Percentiles rank a stretch among this genome's conserved stretches.
These are phyloP conservation scores for Blepharisma japonicum DNA, from an alignment of 73 alveolate genomes.

Conservation along the genomic window DNA sequence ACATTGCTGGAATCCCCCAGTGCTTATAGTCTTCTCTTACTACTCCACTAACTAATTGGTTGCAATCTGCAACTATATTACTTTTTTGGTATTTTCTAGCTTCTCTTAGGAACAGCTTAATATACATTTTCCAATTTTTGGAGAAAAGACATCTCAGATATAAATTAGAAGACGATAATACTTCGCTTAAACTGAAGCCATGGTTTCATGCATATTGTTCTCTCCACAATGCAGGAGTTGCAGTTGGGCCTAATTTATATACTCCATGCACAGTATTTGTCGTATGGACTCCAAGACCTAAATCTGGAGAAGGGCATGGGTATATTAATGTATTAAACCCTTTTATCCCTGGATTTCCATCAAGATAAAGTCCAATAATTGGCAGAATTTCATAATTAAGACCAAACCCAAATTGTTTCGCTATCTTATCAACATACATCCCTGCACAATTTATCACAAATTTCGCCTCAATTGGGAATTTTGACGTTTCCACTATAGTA, in stretches of 20 bases:
- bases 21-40: slow-evolving; percentile 4
- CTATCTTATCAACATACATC: slow-evolving; percentile 58
- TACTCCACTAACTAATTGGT: slow-evolving; percentile 5
- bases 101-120: slow-evolving; percentile 39
- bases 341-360: slow-evolving; percentile 49
- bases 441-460: slow-evolving; percentile 81
- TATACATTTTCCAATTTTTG: slow-evolving; percentile 35
- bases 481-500: slow-evolving; percentile 3
- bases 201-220: slow-evolving; percentile 66
- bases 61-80: slow-evolving; percentile 22
- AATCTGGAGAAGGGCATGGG: slow-evolving; percentile 72
- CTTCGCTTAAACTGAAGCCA: slow-evolving; percentile 43
- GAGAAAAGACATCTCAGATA: slow-evolving; percentile 37
- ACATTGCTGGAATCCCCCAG: slow-evolving; percentile 60
- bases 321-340: slow-evolving; percentile 71
- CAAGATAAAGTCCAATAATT: slow-evolving; percentile 72
- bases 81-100: slow-evolving; percentile 35
- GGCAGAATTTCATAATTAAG: slow-evolving; percentile 59
- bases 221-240: slow-evolving; percentile 72
- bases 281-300: slow-evolving; percentile 83
- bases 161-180: slow-evolving; percentile 31
- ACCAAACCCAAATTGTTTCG: slow-evolving; percentile 70
- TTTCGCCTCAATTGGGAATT: slow-evolving; percentile 6
- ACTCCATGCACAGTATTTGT: slow-evolving; percentile 66
- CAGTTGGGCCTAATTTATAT: slow-evolving; percentile 82